Evolutionary conservation across 495 filamentous ascomycete genomes (phyloP).

Genomic region (Astrothelium macrocarpum): DNA sequence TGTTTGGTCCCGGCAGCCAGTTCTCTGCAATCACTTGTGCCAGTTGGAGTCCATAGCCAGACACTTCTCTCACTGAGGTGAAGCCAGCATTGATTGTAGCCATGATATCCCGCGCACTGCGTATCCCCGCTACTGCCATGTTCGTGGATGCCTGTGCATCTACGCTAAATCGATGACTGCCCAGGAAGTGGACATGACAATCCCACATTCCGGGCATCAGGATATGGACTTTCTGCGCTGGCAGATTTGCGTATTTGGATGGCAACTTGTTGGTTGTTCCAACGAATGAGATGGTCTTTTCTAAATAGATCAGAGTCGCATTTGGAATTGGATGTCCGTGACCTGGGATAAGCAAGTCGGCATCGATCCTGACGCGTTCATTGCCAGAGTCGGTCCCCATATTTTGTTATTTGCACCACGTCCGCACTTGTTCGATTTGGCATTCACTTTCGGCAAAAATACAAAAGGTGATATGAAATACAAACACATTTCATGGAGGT

Average conservation of each 20-base stretch:
- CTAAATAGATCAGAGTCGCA: conserved; percentile 11
- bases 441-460: no score
- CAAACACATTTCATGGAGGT: no score
- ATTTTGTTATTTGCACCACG: no score
- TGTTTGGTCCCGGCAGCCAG: conserved; percentile 38
- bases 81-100: conserved; percentile 40
- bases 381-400: no score
- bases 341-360: conserved; percentile 18
- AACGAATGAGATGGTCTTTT: conserved; percentile 12
- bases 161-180: conserved; percentile 5
- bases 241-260: conserved; percentile 10
- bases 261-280: conserved; percentile 7
- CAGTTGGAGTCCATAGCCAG: conserved; percentile 38
- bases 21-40: conserved; percentile 38
- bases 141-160: neutral
- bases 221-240: conserved; percentile 14
- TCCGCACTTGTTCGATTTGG: no score
- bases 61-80: conserved; percentile 45
- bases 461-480: no score
- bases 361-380: no score
- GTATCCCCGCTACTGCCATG: conserved; percentile 29
- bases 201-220: conserved; percentile 49
- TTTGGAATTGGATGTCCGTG: conserved; percentile 14
- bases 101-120: conserved; percentile 33
- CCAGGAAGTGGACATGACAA: conserved; percentile 39